phyloP scores from a whole-genome alignment of 257 asterid species.

The Rhazya stricta region DNA sequence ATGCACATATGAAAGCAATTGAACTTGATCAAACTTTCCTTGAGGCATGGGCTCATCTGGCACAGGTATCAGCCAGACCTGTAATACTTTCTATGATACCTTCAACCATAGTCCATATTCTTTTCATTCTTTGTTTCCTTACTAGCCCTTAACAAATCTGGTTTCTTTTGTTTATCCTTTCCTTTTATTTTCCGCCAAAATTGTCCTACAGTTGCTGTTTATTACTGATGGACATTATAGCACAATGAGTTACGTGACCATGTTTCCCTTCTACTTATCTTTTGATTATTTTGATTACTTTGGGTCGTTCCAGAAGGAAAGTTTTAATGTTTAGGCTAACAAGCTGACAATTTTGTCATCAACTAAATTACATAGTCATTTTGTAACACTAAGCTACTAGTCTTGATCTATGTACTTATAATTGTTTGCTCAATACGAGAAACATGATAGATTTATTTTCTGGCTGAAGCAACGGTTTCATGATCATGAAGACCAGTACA shows the following conservation, averaged over 20 bases:
- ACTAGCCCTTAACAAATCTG: background rate
- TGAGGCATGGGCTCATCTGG: conserved; percentile 97
- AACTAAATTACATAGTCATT: background rate
- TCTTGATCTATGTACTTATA: background rate
- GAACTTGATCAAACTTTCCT: conserved; percentile 69
- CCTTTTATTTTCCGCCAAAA: background rate
- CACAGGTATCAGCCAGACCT: conserved; percentile 58
- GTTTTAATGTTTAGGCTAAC: conserved; percentile 7
- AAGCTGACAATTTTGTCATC: background rate
- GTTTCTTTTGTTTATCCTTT: background rate
- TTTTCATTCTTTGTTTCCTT: background rate
- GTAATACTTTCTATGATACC: background rate
- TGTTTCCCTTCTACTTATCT: background rate
- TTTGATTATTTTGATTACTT: too few relatives aligned
- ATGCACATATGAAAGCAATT: conserved; percentile 88
- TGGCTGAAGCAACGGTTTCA: background rate
- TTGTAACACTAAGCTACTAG: background rate
- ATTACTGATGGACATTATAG: background rate
- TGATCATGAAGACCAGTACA: background rate
- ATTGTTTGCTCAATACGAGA: background rate
- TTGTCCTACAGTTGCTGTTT: background rate
- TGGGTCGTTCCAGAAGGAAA: background rate
- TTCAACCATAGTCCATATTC: background rate
- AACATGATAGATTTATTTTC: background rate
- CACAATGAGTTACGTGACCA: background rate